phyloP scores from a whole-genome alignment of 345 rosid species.

The Psidium guajava region DNA sequence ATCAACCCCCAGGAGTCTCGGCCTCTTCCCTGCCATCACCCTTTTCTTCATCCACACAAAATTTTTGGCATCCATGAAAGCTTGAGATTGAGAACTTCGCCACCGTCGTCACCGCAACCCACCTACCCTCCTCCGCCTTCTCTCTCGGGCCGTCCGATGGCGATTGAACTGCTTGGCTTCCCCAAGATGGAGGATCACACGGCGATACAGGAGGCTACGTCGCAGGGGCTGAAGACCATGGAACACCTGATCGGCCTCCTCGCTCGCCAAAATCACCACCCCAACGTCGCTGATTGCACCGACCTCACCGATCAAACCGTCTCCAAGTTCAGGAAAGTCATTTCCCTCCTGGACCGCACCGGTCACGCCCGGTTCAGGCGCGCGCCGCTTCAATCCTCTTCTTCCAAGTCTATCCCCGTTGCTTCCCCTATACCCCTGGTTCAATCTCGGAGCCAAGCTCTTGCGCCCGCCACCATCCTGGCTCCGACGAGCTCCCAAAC shows the following conservation, averaged over 20 bases:
- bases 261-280: slow-evolving; percentile 25
- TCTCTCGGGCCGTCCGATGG: slow-evolving; percentile 18
- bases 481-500: neutral
- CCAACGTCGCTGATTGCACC: slow-evolving; percentile 40
- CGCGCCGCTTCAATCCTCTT: slow-evolving; percentile 39
- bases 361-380: slow-evolving; percentile 95
- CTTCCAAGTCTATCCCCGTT: slow-evolving; percentile 10
- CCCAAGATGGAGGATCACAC: slow-evolving; percentile 57
- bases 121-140: neutral
- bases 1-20: slow-evolving; percentile 10
- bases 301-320: slow-evolving; percentile 63
- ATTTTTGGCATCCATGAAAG: neutral
- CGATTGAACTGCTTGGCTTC: slow-evolving; percentile 55
- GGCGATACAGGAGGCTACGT: slow-evolving; percentile 78
- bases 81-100: neutral
- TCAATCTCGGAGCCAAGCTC: neutral
- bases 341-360: slow-evolving; percentile 64
- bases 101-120: neutral
- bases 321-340: slow-evolving; percentile 67
- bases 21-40: neutral
- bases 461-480: neutral
- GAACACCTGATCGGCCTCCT: slow-evolving; percentile 61
- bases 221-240: slow-evolving; percentile 82
- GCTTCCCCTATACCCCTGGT: slow-evolving; percentile 1
- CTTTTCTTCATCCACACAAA: neutral